Conservation (phyloP, 306 rosid genomes). For the Adenanthera pavonina region DNA sequence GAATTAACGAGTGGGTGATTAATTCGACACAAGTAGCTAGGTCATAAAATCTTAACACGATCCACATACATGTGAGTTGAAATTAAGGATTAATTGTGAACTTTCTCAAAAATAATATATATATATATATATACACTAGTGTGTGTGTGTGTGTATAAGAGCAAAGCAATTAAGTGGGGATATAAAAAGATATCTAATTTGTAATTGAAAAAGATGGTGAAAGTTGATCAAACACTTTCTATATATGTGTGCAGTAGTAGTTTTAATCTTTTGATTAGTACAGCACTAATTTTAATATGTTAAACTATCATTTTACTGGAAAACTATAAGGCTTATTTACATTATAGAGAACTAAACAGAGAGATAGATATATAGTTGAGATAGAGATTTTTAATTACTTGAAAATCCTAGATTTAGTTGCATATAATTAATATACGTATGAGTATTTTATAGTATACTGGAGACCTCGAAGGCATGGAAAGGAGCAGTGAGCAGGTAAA, state of each 20-base stretch:
- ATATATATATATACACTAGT: not conserved
- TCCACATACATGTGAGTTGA: not conserved
- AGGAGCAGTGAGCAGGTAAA: conserved; percentile 30
- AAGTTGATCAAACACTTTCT: conserved; percentile 34
- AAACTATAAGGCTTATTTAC: conserved; percentile 1
- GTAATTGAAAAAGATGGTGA: conserved; percentile 27
- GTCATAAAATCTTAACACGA: not conserved
- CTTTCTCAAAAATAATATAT: not conserved
- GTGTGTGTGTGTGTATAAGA: too few relatives aligned
- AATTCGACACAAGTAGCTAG: not conserved
- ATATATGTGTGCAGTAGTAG: too few relatives aligned
- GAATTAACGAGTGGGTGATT: not conserved
- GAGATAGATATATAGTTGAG: not conserved
- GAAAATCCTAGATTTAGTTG: not conserved
- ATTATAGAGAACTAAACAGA: not conserved
- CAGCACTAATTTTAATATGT: not conserved
- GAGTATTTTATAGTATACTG: not conserved
- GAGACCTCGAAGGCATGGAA: conserved; percentile 35
- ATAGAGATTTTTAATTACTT: not conserved
- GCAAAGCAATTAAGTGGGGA: conserved; percentile 19
- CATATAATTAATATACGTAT: too few relatives aligned
- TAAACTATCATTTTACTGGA: conserved; percentile 31
- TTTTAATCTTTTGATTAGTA: not conserved
- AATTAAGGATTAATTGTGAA: conserved; percentile 1
- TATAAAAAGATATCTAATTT: not conserved